These are phyloP conservation scores for Barnettozyma siamensis DNA, from an alignment of 805 yeast species.

Conservation along the genomic window DNA sequence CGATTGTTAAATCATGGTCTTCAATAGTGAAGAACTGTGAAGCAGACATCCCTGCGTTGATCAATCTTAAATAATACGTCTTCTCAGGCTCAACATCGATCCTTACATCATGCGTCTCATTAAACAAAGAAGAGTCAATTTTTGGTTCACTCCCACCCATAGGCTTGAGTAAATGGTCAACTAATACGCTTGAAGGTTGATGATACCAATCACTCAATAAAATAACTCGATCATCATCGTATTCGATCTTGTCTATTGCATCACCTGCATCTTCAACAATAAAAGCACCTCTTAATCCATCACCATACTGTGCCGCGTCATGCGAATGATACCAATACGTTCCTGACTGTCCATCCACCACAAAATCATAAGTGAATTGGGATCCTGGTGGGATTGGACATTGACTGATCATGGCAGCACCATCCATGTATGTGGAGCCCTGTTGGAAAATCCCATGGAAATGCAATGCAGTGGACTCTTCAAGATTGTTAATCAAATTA, in stretches of 20 bases:
- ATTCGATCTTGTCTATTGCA: conserved; percentile 27
- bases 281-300: conserved; percentile 81
- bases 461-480: conserved; percentile 68
- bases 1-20: conserved; percentile 45
- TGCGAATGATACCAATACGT: conserved; percentile 98
- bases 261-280: conserved; percentile 59
- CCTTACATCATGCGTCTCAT: conserved; percentile 41
- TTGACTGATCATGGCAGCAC: conserved; percentile 82
- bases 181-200: conserved; percentile 30
- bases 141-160: conserved; percentile 44
- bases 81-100: conserved; percentile 38
- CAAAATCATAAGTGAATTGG: conserved; percentile 77
- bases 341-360: conserved; percentile 77
- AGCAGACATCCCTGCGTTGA: conserved; percentile 53
- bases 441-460: conserved; percentile 87
- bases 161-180: conserved; percentile 35
- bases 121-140: conserved; percentile 41
- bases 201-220: conserved; percentile 47
- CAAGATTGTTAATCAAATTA: conserved; percentile 69
- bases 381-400: conserved; percentile 87
- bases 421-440: conserved; percentile 78
- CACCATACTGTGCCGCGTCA: conserved; percentile 84
- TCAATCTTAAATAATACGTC: conserved; percentile 43
- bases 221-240: conserved; percentile 42
- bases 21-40: conserved; percentile 51